These are phyloP conservation scores for Pulveroboletus sp. DNA, from an alignment of 768 basidiomycete species.

Conservation along the genomic window DNA sequence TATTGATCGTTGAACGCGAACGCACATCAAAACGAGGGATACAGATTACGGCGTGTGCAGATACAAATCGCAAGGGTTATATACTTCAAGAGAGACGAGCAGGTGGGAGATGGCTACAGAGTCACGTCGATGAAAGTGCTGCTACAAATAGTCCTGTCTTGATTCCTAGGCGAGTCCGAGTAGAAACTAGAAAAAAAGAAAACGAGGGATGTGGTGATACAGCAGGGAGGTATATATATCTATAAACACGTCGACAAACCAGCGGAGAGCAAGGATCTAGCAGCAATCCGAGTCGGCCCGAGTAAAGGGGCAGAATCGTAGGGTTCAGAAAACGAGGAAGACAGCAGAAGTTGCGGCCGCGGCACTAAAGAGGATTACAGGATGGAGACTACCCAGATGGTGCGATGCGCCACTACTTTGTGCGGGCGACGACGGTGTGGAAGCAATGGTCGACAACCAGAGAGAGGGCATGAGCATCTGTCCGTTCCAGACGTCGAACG, in stretches of 20 bases:
- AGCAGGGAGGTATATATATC: neutral
- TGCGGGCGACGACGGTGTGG: neutral
- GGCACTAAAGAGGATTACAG: conserved; percentile 2
- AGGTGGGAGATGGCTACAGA: neutral
- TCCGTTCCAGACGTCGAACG: neutral
- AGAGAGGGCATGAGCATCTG: neutral
- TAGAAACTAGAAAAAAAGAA: neutral
- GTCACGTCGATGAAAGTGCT: neutral
- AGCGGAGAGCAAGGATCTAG: neutral
- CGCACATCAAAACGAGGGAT: neutral
- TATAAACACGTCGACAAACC: neutral
- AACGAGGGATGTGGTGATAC: neutral
- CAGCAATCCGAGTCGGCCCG: no score
- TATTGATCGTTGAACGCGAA: neutral
- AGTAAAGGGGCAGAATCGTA: neutral
- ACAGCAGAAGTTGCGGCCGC: neutral
- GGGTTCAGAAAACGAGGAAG: conserved; percentile 1
- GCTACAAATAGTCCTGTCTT: neutral
- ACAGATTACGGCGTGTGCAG: neutral
- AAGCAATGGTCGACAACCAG: neutral
- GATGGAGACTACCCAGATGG: conserved; percentile 3
- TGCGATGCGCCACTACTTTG: conserved; percentile 13
- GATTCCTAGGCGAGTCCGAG: conserved; percentile 1
- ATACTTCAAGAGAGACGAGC: neutral
- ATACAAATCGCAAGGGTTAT: neutral